Base-by-base conservation (phyloP, 2,329 filamentous ascomycete species). In the Arthroderma sp. region DNA sequence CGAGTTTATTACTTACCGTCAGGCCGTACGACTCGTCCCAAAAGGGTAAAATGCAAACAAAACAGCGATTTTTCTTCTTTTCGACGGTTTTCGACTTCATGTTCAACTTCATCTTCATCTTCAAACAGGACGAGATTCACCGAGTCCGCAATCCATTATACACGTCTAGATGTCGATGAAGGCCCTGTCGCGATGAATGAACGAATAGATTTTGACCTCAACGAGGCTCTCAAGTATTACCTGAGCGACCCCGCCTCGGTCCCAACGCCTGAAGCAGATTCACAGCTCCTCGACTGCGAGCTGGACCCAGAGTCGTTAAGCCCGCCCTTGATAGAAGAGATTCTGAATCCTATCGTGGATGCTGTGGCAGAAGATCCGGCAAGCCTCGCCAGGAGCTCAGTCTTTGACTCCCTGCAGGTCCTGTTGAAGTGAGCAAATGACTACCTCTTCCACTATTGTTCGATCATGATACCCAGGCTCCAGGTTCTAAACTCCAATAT, bases 181-280 rank as follows among this genome's bases (percentile, higher is more conserved):
- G 60, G 55, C 5, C 19, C 52, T 31, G 54, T 59, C 84, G 86
- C 78, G 67, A 87, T 87, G 76, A 79, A 79, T 65, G 76, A 77
- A 63, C 75, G 73, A 62, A 81, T 90, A 70, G 81, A 85, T 68
- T 98, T 98, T 76, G 88, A 97, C 72, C 88, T 98, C 73, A 95
- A 96, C 72, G 87, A 95, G 77, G 89, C 90, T 63, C 86, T 97
- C 72, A 96, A 95, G 79, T 82, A 88, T 71, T 98, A 96, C 75
- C 88, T 96, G 81, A 94, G 89, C 74, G 91, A 97, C 71, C 91
- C 93, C 7, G 78, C 84, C 49, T 81, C 83, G 39, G 87, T 97
- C 57, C 78, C 86, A 6, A 96, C 91, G 1, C 85, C 87, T 44
- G 91, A 97, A 71, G 93, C 91, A 57, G 87, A 93, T 65, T 74